Evolutionary conservation across 2,329 filamentous ascomycete genomes (phyloP).

Genomic region (Hirsutella minnesotensis): DNA sequence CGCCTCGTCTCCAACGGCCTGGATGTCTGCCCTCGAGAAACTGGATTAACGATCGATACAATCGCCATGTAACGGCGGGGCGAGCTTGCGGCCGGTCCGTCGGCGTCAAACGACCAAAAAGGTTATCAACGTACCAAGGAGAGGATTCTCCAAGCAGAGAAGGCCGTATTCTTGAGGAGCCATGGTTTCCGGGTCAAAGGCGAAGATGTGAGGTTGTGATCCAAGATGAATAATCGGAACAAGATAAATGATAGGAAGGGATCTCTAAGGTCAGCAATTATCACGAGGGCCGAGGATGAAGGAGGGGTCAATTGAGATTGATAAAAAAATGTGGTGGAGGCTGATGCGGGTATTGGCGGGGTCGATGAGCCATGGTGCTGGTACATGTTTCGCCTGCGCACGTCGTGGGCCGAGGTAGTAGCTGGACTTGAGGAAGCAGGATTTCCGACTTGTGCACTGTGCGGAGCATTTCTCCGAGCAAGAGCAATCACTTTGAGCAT

Average conservation of each 20-base stretch:
- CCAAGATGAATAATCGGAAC: not conserved
- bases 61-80: no score
- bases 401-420: no score
- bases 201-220: not conserved
- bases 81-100: not conserved
- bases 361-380: no score
- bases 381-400: no score
- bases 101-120: not conserved
- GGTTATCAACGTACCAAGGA: constrained; percentile 58
- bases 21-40: constrained; percentile 84
- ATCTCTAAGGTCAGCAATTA: not conserved
- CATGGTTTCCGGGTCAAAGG: constrained; percentile 40
- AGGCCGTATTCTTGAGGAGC: constrained; percentile 76
- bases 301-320: no score
- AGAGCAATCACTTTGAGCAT: not conserved
- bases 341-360: no score
- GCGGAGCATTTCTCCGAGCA: not conserved
- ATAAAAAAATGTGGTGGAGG: no score
- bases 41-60: no score
- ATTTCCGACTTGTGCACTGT: no score
- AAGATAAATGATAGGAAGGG: no score
- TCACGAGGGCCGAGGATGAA: no score
- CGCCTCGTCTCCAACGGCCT: constrained; percentile 69
- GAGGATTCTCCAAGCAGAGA: constrained; percentile 91
- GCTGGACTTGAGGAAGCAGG: no score